A percentile compares a stretch with the other conserved stretches of the same genome.
These are phyloP conservation scores for Solanum chilense DNA, from an alignment of 257 asterid species.

Conservation along the genomic window DNA sequence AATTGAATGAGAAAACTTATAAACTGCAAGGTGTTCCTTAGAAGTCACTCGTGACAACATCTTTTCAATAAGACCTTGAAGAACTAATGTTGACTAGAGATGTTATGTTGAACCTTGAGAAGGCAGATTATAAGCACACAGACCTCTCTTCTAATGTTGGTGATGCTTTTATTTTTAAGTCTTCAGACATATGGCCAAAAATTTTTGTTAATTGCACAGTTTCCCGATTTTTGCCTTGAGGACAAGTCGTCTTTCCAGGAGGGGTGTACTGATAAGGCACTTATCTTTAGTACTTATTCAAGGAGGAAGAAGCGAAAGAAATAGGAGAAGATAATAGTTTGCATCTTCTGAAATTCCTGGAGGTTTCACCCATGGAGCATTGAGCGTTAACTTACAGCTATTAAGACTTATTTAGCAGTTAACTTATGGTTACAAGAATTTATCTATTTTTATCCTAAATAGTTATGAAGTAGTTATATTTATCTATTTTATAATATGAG, in stretches of 20 bases:
- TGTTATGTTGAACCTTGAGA: neutral
- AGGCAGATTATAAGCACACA: neutral
- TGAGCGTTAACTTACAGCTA: no score
- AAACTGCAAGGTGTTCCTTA: neutral
- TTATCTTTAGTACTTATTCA: neutral
- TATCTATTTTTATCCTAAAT: no score
- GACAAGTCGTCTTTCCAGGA: neutral
- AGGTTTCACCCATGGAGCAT: no score
- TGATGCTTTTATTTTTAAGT: neutral
- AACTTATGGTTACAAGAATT: no score
- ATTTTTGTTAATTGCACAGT: neutral
- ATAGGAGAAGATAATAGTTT: neutral
- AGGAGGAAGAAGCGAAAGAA: neutral
- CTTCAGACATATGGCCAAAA: neutral
- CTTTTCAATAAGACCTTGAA: neutral
- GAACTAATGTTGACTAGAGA: neutral
- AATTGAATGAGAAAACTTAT: neutral
- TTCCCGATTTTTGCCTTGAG: neutral
- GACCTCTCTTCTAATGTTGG: neutral
- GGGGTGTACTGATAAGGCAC: neutral
- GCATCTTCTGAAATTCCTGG: no score
- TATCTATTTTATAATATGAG: no score
- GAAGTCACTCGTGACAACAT: neutral
- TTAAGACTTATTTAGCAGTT: no score
- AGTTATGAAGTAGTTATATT: no score